A percentile compares a stretch with the other conserved stretches of the same genome.
phyloP scores from a whole-genome alignment of 2,329 filamentous ascomycete genomes.

The Nemania diffusa region DNA sequence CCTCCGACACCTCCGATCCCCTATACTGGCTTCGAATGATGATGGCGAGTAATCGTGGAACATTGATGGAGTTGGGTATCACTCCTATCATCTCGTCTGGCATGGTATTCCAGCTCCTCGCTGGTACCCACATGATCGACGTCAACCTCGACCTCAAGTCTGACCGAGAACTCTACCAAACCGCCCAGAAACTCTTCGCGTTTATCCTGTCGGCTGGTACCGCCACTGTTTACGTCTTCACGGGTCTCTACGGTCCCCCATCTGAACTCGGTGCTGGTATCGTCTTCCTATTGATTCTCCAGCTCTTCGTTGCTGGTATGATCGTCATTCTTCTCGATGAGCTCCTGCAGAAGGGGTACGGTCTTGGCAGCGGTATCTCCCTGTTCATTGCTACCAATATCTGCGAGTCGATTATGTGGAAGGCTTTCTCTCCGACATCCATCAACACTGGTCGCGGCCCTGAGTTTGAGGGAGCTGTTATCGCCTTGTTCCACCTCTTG shows the following conservation, averaged over 20 bases:
- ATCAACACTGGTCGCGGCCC: conserved; percentile 99
- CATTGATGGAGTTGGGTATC: conserved; percentile 95
- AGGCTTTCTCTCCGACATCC: conserved; percentile 98
- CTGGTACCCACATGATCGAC: conserved; percentile 99
- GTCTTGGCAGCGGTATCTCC: conserved; percentile 97
- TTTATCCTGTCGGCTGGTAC: conserved; percentile 98
- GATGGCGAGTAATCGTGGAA: conserved; percentile 98
- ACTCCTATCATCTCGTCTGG: conserved; percentile 99
- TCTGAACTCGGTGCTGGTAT: conserved; percentile 97
- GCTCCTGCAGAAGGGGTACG: conserved; percentile 99
- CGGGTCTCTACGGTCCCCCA: conserved; percentile 95
- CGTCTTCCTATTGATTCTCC: conserved; percentile 96
- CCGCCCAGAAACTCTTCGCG: conserved; percentile 97
- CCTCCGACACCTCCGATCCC: conserved; percentile 96
- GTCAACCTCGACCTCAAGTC: conserved; percentile 99
- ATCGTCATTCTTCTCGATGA: conserved; percentile 99
- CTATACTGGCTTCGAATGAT: conserved; percentile 99
- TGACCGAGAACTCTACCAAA: conserved; percentile 99
- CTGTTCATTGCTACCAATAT: conserved; percentile 99
- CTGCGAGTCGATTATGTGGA: conserved; percentile 99
- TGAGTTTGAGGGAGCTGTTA: conserved; percentile 98
- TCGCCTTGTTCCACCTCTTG: conserved; percentile 96
- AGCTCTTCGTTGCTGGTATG: conserved; percentile 96
- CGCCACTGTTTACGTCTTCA: conserved; percentile 97
- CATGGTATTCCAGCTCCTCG: conserved; percentile 99